Evolutionary conservation across 306 rosid genomes (phyloP), one percentile per base, ranked within the genome.

Genomic region (Hippophae tibetana): DNA sequence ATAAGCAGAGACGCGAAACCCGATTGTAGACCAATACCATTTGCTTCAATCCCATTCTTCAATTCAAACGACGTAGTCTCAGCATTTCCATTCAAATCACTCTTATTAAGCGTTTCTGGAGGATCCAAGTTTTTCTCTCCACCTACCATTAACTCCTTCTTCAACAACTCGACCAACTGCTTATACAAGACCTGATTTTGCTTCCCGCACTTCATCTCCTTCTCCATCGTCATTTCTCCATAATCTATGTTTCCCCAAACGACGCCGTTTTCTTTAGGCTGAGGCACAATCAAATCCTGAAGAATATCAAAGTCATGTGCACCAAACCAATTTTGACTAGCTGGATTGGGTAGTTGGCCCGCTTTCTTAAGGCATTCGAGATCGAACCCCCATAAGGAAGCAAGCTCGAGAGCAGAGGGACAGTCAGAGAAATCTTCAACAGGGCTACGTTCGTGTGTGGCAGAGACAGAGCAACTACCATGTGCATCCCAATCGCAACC

Each of bases 401-500:
- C 82, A 14, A 85, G 88, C 64, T 85, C 67, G 26, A 69, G 67
- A 3, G 78, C 65, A 1, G 88, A 72, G 10, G 93, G 93, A 57
- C 88, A 82, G 7, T 88, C 93, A 12, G 78, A 58, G 69, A 85
- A 85, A 7, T 77, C 85, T 1, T 85, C 73, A 10, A 85, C 11
- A 7, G 78, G 66, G 46, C 42, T 44, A 3, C 82, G 86, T 18
- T 72, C 69, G 66, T 82, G 93, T 0, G 81, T 70, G 47, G 69
- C 68, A 13, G 84, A 72, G 47, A 70, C 60, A 11, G 83, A 71
- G 57, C 75, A 76, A 64, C 58, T 67, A 6, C 74, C 85, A 61
- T 82, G 88, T 46, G 85, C 76, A 45, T 85, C 78, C 78, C 74
- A 79, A 57, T 85, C 84, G 58, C 93, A 85, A 48, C 77, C 77